These are phyloP conservation scores for Diaporthe capsici DNA, from an alignment of 2,329 filamentous ascomycete species.

Conservation along the genomic window DNA sequence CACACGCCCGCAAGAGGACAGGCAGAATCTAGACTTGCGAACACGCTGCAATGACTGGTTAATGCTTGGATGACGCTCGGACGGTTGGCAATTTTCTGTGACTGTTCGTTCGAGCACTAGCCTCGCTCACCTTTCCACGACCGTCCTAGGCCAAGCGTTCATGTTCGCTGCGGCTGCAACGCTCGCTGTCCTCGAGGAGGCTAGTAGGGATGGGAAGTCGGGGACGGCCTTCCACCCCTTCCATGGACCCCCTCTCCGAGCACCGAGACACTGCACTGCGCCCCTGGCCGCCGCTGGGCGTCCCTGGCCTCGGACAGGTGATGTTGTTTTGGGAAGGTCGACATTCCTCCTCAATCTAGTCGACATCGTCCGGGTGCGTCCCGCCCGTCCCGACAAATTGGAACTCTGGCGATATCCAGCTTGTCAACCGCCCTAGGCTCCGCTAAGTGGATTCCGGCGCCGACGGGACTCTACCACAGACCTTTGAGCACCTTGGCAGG, in stretches of 20 bases:
- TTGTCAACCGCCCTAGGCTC: not conserved
- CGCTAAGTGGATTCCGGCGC: not conserved
- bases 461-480: not conserved
- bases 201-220: slow-evolving; percentile 10
- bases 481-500: not conserved
- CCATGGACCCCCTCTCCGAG: not conserved
- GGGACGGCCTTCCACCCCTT: not conserved
- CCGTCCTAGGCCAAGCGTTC: slow-evolving; percentile 27
- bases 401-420: not conserved
- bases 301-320: slow-evolving; percentile 15
- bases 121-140: slow-evolving; percentile 25
- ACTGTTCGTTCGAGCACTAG: slow-evolving; percentile 20
- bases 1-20: not conserved
- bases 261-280: not conserved
- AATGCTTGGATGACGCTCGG: slow-evolving; percentile 10
- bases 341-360: not conserved
- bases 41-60: not conserved
- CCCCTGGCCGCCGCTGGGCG: slow-evolving; percentile 8
- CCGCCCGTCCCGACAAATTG: slow-evolving; percentile 29
- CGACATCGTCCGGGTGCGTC: slow-evolving; percentile 10
- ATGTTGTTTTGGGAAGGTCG: slow-evolving; percentile 15
- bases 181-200: not conserved
- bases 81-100: not conserved
- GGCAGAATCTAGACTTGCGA: not conserved
- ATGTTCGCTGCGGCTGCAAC: slow-evolving; percentile 21